Percentiles rank a stretch among this genome's conserved stretches.
Conservation (phyloP, 2,329 filamentous ascomycete species). For the Sphaceloma murrayae region DNA sequence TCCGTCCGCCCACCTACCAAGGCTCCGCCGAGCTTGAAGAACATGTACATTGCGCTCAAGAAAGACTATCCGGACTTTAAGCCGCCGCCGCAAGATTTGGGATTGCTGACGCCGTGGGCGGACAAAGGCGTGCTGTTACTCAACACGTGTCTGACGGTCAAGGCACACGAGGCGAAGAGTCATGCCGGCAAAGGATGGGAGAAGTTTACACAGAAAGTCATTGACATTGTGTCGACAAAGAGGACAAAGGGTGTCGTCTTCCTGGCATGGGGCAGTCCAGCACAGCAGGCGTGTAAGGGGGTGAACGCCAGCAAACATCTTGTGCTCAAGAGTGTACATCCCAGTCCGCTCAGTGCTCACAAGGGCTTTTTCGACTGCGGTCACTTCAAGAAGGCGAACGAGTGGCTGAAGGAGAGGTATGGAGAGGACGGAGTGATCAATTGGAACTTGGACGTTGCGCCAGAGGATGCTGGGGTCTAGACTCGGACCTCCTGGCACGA, state of each 20-base stretch:
- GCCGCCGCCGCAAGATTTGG: constrained; percentile 64
- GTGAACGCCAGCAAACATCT: constrained; percentile 66
- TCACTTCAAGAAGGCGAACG: constrained; percentile 73
- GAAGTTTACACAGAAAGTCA: constrained; percentile 79
- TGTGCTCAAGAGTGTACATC: constrained; percentile 80
- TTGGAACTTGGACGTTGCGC: constrained; percentile 57
- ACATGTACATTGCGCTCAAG: constrained; percentile 83
- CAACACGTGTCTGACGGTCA: constrained; percentile 91
- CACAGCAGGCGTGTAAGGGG: constrained; percentile 65
- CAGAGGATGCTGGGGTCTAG: constrained; percentile 34
- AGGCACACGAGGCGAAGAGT: constrained; percentile 76
- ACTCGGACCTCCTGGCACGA: too few relatives aligned
- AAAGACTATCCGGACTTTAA: constrained; percentile 77
- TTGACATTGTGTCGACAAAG: constrained; percentile 73
- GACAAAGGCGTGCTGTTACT: constrained; percentile 85
- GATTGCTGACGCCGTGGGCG: constrained; percentile 86
- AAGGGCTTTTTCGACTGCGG: constrained; percentile 63
- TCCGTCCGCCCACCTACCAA: constrained; percentile 82
- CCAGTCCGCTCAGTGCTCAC: constrained; percentile 78
- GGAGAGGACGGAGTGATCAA: constrained; percentile 73
- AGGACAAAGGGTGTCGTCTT: constrained; percentile 80
- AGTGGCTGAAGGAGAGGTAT: constrained; percentile 72
- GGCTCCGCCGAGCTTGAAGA: constrained; percentile 80
- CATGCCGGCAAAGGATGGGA: constrained; percentile 90
- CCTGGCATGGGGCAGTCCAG: constrained; percentile 83